Base-by-base conservation (phyloP, 2,329 filamentous ascomycete genomes). In the Cordyceps tenuipes region DNA sequence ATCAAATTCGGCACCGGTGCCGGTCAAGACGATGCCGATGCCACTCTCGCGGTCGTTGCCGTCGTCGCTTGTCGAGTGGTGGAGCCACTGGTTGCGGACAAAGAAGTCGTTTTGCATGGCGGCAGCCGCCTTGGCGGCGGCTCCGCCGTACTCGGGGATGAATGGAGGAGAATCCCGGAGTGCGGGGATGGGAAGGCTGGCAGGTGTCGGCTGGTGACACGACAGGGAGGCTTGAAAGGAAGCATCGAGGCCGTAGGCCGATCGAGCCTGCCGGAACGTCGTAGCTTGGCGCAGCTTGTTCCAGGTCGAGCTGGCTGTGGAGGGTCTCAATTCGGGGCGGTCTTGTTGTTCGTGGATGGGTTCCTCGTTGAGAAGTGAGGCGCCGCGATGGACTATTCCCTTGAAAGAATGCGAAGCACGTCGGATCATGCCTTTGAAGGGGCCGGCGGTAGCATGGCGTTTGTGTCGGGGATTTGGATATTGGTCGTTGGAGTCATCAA, bases 31-130 rank as follows among this genome's bases (percentile, higher is more conserved):
- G 54, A 87, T 86, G 36, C 83, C 83, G 57, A 87, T 85, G 21
- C 84, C 84, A 65, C 85, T 87, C 71, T 87, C 84, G 29, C 79
- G 75, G 64, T 87, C 83, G 63, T 80, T 82, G 52, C 72, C 73
- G 19, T 80, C 79, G 2, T 82, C 79, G 36, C 69, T 70, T 1
- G 67, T 66, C 21, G 69, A 65, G 5, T 72, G 70, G 9, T 75
- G 68, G 8, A 82, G 68, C 71, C 78, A 77, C 54, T 75, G 73
- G 46, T 75, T 76, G 34, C 71, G 68, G 4, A 69, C 70, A 6
- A 77, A 64, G 50, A 73, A 76, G 57, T 83, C 80, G 64, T 84
- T 84, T 65, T 85, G 82, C 60, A 82, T 76, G 12, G 82, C 83
- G 3, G 81, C 83, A 0, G 83, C 80, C 8, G 84, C 81, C 61